A percentile compares a stretch with the other conserved stretches of the same genome.
These are phyloP conservation scores for Colletotrichum cuscutae DNA, from an alignment of 2,329 filamentous ascomycete genomes.

Conservation along the genomic window DNA sequence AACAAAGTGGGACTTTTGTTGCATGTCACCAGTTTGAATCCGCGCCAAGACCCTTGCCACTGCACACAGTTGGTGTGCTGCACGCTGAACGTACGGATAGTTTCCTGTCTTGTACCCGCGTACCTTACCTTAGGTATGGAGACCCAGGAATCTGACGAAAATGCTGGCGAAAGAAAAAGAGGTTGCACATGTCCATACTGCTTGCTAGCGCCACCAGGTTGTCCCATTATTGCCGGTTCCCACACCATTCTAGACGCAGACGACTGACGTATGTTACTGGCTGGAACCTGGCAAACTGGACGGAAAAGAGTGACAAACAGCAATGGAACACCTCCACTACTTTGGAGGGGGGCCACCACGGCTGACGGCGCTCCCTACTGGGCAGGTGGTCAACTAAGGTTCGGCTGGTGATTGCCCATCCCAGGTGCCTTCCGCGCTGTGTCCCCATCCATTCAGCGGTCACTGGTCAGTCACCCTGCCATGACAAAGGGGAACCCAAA, in stretches of 20 bases:
- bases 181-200: constrained; percentile 13
- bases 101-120: neutral
- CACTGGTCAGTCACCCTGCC: neutral
- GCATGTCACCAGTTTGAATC: neutral
- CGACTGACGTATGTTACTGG: neutral
- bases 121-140: neutral
- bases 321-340: neutral
- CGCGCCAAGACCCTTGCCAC: constrained; percentile 12
- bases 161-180: neutral
- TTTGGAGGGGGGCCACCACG: neutral
- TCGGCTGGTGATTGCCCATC: neutral
- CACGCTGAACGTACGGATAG: too few relatives aligned
- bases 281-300: neutral
- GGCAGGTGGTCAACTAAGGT: constrained; percentile 15
- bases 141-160: constrained; percentile 7
- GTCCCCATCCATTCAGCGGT: neutral
- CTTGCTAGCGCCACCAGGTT: neutral
- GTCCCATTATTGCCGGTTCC: constrained; percentile 4
- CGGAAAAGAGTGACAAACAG: neutral
- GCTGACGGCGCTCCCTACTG: neutral
- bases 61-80: neutral
- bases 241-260: neutral
- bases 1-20: neutral
- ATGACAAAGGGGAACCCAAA: constrained; percentile 5
- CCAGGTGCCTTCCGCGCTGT: neutral